Percentiles rank a stretch among this genome's conserved stretches.
phyloP scores from a whole-genome alignment of 1,284 basidiomycete species.

The Takashimella koratensis region DNA sequence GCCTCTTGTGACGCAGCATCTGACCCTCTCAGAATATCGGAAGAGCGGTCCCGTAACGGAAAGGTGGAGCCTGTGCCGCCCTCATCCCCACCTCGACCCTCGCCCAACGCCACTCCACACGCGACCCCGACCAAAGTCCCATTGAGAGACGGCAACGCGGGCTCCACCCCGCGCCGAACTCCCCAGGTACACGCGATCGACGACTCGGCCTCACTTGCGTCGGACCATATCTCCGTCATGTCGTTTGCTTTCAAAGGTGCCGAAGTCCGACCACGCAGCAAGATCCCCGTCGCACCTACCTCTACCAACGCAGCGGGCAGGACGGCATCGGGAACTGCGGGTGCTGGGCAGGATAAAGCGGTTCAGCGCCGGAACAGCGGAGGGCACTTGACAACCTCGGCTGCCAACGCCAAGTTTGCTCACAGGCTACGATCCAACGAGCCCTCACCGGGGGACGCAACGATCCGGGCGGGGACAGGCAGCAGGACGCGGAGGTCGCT shows the following conservation, averaged over 20 bases:
- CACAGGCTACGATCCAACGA: conserved; percentile 33
- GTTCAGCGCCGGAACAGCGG: conserved; percentile 15
- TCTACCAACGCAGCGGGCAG: neutral
- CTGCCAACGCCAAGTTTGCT: conserved; percentile 43
- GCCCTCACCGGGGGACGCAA: conserved; percentile 5
- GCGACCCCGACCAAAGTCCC: conserved; percentile 20
- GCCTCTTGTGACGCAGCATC: neutral
- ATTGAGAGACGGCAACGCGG: conserved; percentile 20
- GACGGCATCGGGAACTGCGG: neutral
- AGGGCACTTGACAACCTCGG: conserved; percentile 18
- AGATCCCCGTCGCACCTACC: too few species aligned
- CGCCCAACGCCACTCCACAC: conserved; percentile 9
- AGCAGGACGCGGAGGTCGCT: conserved; percentile 20
- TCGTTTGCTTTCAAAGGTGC: conserved; percentile 36
- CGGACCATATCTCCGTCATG: conserved; percentile 39
- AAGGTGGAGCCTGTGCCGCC: neutral
- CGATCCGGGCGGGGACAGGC: conserved; percentile 1
- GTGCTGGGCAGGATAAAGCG: neutral
- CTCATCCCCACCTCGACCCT: neutral
- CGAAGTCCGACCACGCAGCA: conserved; percentile 11
- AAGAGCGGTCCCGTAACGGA: neutral
- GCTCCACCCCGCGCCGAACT: neutral
- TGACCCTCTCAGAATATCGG: neutral
- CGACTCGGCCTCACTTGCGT: conserved; percentile 20
- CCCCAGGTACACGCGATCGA: conserved; percentile 4